Evolutionary conservation across 495 filamentous ascomycete species (phyloP).

Genomic region (Talaromyces adpressus): DNA sequence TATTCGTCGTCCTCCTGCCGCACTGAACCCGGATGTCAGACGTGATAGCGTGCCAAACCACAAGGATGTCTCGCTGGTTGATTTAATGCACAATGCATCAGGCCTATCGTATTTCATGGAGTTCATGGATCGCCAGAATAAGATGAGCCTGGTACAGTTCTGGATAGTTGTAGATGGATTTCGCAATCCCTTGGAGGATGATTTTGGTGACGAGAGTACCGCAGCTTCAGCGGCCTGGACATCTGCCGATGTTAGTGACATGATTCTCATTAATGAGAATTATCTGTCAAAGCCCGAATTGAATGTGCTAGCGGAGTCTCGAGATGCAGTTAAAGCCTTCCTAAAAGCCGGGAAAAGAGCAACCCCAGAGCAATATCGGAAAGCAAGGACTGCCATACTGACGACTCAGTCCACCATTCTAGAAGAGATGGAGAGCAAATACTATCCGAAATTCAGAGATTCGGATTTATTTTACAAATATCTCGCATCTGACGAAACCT

Average conservation of each 20-base stretch:
- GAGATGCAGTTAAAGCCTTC: constrained; percentile 65
- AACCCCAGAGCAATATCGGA: constrained; percentile 71
- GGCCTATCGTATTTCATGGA: constrained; percentile 99
- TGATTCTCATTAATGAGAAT: constrained; percentile 82
- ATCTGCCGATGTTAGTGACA: constrained; percentile 75
- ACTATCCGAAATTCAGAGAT: constrained; percentile 81
- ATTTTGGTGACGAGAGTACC: constrained; percentile 61
- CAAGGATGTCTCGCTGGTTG: constrained; percentile 66
- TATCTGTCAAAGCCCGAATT: constrained; percentile 81
- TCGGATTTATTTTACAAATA: constrained; percentile 95
- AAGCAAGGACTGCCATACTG: constrained; percentile 74
- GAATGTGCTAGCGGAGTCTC: constrained; percentile 62
- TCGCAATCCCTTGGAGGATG: constrained; percentile 91
- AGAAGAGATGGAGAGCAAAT: constrained; percentile 69
- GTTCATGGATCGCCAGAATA: constrained; percentile 87
- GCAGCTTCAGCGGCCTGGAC: constrained; percentile 67
- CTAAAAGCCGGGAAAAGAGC: constrained; percentile 69
- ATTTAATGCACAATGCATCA: constrained; percentile 79
- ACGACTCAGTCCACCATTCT: constrained; percentile 75
- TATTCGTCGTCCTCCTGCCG: constrained; percentile 29
- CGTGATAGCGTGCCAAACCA: constrained; percentile 43
- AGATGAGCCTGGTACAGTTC: constrained; percentile 91
- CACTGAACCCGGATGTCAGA: constrained; percentile 28
- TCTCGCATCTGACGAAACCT: constrained; percentile 78
- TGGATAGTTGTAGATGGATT: constrained; percentile 98